These are phyloP conservation scores for Candida vaughaniae DNA, from an alignment of 805 yeast genomes.

Conservation along the genomic window DNA sequence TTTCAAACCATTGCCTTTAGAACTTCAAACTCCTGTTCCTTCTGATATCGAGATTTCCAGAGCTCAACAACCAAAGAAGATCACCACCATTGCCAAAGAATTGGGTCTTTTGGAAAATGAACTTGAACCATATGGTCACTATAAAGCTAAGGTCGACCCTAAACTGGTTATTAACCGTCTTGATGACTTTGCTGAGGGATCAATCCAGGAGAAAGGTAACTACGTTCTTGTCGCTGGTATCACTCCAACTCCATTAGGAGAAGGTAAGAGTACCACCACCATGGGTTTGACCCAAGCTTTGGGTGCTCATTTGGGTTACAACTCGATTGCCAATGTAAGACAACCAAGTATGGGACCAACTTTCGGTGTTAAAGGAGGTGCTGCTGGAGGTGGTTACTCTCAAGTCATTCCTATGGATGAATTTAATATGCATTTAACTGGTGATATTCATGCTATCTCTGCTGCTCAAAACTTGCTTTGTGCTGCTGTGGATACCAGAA, in stretches of 20 bases:
- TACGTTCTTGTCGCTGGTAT: conserved; percentile 94
- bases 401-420: conserved; percentile 99
- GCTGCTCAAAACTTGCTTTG: conserved; percentile 92
- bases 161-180: conserved; percentile 40
- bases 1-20: conserved; percentile 56
- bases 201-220: conserved; percentile 66
- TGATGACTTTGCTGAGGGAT: conserved; percentile 66
- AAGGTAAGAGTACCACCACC: conserved; percentile 96
- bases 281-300: conserved; percentile 96
- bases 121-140: conserved; percentile 84
- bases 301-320: conserved; percentile 82
- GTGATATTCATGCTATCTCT: conserved; percentile 95
- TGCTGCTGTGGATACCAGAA: conserved; percentile 95
- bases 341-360: conserved; percentile 99
- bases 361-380: conserved; percentile 98
- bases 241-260: conserved; percentile 97
- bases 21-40: conserved; percentile 66
- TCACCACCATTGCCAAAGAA: conserved; percentile 72
- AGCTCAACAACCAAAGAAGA: conserved; percentile 82
- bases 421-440: conserved; percentile 95
- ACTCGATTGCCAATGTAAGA: conserved; percentile 90
- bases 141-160: conserved; percentile 81
- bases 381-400: conserved; percentile 98
- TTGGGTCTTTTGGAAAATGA: conserved; percentile 77
- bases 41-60: conserved; percentile 89